These are phyloP conservation scores for Microsporum canis DNA, from an alignment of 2,329 filamentous ascomycete species.

Conservation along the genomic window DNA sequence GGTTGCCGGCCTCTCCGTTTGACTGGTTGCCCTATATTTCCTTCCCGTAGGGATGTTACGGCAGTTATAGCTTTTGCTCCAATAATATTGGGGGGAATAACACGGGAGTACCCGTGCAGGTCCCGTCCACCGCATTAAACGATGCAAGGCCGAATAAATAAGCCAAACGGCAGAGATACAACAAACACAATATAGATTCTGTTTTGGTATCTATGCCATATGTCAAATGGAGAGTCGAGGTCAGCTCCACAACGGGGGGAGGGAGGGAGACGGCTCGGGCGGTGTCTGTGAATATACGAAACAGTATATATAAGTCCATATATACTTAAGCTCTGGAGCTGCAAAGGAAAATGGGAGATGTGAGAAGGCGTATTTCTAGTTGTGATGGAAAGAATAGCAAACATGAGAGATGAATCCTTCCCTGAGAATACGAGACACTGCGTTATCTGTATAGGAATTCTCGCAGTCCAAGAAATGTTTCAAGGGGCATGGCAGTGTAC, in stretches of 20 bases:
- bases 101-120: neutral
- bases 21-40: conserved; percentile 1
- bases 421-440: neutral
- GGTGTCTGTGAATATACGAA: neutral
- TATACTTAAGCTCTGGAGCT: neutral
- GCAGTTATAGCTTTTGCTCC: neutral
- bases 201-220: neutral
- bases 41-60: neutral
- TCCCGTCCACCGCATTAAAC: neutral
- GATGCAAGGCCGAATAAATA: neutral
- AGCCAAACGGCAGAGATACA: neutral
- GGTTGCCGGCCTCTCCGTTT: neutral
- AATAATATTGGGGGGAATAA: neutral
- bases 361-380: neutral
- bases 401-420: neutral
- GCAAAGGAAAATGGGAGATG: neutral
- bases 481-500: neutral
- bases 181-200: neutral
- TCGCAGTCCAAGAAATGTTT: neutral
- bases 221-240: neutral
- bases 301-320: neutral
- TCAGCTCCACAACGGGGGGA: neutral
- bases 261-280: neutral
- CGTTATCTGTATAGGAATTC: neutral
- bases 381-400: neutral